A percentile compares a stretch with the other conserved stretches of the same genome.
Conservation (phyloP, 108 stramenopile species). For the Cylindrotheca fusiformis region DNA sequence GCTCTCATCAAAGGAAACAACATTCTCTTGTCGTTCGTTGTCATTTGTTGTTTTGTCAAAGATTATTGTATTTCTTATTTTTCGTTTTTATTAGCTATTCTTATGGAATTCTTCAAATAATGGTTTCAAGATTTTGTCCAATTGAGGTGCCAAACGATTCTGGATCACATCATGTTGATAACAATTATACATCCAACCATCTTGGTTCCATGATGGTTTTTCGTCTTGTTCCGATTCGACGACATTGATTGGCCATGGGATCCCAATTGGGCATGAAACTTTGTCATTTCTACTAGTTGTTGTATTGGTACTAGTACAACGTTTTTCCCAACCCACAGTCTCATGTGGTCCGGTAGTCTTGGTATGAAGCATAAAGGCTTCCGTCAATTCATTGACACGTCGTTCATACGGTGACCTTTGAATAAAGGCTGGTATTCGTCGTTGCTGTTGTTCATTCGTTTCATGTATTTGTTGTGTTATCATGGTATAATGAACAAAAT, state of each 20-base stretch:
- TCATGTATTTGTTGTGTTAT: conserved; percentile 44
- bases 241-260: conserved; percentile 7
- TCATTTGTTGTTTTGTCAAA: no score
- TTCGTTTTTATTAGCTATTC: no score
- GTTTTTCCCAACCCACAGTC: conserved; percentile 5
- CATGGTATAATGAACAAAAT: conserved; percentile 83
- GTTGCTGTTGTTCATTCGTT: conserved; percentile 23
- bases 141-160: neutral
- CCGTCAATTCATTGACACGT: conserved; percentile 49
- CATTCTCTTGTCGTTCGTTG: no score
- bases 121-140: conserved; percentile 6
- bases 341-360: conserved; percentile 46
- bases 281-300: neutral
- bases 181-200: conserved; percentile 14
- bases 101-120: neutral
- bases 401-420: conserved; percentile 31
- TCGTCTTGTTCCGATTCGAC: neutral
- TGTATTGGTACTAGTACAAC: no score
- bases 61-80: no score
- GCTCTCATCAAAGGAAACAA: no score
- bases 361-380: conserved; percentile 79
- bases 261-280: conserved; percentile 10
- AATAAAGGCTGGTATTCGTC: conserved; percentile 7
- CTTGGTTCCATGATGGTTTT: neutral
- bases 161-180: conserved; percentile 7